These are phyloP conservation scores for Bryoerythrophyllum caledonicum DNA, from an alignment of 225 moss, liverwort and hornwort species.

Conservation along the genomic window DNA sequence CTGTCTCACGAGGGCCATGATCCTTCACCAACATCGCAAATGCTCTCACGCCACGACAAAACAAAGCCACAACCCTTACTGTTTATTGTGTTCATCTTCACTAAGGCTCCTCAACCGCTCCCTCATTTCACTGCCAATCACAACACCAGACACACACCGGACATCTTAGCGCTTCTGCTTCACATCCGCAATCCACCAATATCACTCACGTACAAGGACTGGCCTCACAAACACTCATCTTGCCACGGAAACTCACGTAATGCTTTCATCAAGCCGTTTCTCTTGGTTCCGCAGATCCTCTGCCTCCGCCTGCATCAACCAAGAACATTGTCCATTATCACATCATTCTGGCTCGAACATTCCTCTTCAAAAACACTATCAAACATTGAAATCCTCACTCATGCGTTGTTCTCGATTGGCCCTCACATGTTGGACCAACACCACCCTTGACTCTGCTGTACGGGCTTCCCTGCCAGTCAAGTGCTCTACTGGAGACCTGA, in stretches of 20 bases:
- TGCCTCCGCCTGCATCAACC: conserved; percentile 53
- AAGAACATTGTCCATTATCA: not conserved
- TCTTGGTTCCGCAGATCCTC: conserved; percentile 61
- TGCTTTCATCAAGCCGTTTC: conserved; percentile 62
- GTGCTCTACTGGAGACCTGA: not conserved
- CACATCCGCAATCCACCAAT: not conserved
- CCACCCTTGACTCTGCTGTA: not conserved
- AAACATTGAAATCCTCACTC: not conserved
- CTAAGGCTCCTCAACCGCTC: conserved; percentile 62
- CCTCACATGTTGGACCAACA: not conserved
- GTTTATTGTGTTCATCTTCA: conserved; percentile 70
- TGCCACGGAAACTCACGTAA: conserved; percentile 36
- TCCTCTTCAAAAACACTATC: not conserved
- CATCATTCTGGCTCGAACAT: not conserved
- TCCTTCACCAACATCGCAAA: not conserved
- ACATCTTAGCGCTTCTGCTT: not conserved
- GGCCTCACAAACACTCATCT: not conserved
- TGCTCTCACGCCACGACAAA: not conserved
- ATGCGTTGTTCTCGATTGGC: not conserved
- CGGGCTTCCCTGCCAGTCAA: not conserved
- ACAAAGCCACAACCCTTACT: conserved; percentile 41
- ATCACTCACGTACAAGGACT: too few relatives aligned
- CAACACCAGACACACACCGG: not conserved
- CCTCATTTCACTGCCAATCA: conserved; percentile 62
- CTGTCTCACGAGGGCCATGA: not conserved